Evolutionary conservation across 2,329 filamentous ascomycete species (phyloP).

Genomic region (Fonsecaea erecta): DNA sequence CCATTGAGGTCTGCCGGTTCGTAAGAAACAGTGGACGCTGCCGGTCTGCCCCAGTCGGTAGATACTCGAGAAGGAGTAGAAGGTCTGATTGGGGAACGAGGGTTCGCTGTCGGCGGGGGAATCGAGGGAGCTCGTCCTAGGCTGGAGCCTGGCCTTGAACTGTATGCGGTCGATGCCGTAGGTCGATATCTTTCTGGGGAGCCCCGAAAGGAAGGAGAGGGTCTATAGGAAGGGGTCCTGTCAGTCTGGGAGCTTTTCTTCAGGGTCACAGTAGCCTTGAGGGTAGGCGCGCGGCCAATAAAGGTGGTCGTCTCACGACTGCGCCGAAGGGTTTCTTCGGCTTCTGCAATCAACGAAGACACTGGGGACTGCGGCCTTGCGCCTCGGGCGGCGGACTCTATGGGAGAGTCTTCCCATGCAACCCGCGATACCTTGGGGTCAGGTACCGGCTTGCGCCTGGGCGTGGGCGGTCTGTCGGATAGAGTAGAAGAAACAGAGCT

Average conservation of each 20-base stretch:
- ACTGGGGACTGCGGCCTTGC: conserved; percentile 32
- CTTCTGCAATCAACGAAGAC: conserved; percentile 33
- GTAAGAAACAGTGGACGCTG: conserved; percentile 72
- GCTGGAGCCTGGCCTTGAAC: conserved; percentile 49
- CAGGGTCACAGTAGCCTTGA: conserved; percentile 38
- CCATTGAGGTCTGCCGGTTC: conserved; percentile 90
- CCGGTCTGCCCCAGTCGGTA: conserved; percentile 70
- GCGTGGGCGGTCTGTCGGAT: conserved; percentile 20
- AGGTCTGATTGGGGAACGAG: conserved; percentile 54
- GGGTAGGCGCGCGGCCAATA: conserved; percentile 32
- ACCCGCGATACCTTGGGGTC: conserved; percentile 28
- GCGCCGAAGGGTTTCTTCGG: conserved; percentile 28
- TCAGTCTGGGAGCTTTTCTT: conserved; percentile 36
- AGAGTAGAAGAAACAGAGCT: conserved; percentile 30
- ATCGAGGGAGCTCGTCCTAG: conserved; percentile 49
- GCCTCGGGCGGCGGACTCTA: conserved; percentile 16
- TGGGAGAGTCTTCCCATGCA: conserved; percentile 31
- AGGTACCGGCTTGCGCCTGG: conserved; percentile 35
- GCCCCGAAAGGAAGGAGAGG: conserved; percentile 36
- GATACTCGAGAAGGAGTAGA: conserved; percentile 58
- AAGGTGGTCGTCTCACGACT: conserved; percentile 27
- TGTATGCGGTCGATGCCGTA: conserved; percentile 42
- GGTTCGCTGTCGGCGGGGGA: conserved; percentile 47
- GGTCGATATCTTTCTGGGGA: conserved; percentile 42
- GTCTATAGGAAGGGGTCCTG: conserved; percentile 39